These are phyloP conservation scores for Phytophthora ramorum DNA, from an alignment of 352 stramenopile species.

Conservation along the genomic window DNA sequence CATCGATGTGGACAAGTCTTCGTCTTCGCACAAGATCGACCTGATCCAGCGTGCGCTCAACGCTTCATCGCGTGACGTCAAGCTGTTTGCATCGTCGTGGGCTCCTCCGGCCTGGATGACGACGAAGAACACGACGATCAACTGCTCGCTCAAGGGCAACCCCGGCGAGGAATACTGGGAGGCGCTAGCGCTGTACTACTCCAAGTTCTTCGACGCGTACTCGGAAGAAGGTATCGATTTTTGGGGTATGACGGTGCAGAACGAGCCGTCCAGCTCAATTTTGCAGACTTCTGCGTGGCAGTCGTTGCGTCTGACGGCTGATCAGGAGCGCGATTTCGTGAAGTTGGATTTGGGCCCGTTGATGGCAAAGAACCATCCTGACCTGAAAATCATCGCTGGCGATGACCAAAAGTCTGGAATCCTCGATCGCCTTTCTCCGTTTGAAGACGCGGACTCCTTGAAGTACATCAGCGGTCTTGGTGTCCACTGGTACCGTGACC, in stretches of 20 bases:
- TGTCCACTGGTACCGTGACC: slow-evolving; percentile 8
- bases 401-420: no score
- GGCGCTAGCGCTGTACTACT: slow-evolving; percentile 75
- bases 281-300: no score
- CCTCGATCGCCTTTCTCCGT: no score
- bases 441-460: no score
- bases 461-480: no score
- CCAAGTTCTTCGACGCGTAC: slow-evolving; percentile 78
- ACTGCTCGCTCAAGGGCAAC: slow-evolving; percentile 49
- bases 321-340: slow-evolving; percentile 70
- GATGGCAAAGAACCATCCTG: no score
- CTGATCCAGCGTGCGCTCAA: slow-evolving; percentile 46
- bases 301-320: no score
- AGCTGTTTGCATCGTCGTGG: slow-evolving; percentile 56
- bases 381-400: no score
- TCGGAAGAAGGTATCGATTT: slow-evolving; percentile 50
- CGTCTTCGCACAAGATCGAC: slow-evolving; percentile 40
- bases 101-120: slow-evolving; percentile 84
- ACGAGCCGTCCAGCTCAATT: slow-evolving; percentile 58
- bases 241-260: slow-evolving; percentile 76
- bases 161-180: slow-evolving; percentile 46
- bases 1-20: slow-evolving; percentile 59
- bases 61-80: slow-evolving; percentile 39
- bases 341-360: slow-evolving; percentile 60
- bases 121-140: slow-evolving; percentile 44